Conservation (phyloP, 176 grass and related monocot species). For the Rhipidocladum racemiflorum region DNA sequence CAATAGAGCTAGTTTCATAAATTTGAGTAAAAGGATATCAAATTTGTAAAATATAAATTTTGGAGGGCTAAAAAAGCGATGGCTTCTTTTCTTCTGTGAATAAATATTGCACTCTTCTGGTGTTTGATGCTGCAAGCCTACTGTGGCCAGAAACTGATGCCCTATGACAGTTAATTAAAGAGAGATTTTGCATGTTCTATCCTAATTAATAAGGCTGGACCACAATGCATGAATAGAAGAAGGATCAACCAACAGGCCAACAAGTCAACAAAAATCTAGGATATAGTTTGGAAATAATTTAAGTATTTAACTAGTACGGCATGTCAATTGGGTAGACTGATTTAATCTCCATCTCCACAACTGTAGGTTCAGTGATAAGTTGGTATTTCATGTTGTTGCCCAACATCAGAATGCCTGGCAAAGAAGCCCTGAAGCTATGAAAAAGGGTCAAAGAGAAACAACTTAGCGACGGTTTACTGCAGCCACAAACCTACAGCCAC, state of each 20-base stretch:
- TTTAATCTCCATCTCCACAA: background rate
- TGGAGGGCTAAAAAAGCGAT: no score
- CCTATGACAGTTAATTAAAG: background rate
- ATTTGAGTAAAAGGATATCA: no score
- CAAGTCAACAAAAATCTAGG: background rate
- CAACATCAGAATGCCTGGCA: background rate
- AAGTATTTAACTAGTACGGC: background rate
- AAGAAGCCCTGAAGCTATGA: background rate
- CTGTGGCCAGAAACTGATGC: background rate
- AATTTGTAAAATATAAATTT: no score
- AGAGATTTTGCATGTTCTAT: background rate
- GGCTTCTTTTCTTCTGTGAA: constrained; percentile 33
- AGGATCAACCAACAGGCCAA: background rate
- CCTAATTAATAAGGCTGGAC: background rate
- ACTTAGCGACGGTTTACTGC: background rate
- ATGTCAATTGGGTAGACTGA: background rate
- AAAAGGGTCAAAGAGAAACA: background rate
- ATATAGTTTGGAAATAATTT: background rate
- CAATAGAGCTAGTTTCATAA: no score
- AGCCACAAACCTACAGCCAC: background rate
- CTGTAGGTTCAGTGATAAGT: background rate
- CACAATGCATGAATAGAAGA: background rate
- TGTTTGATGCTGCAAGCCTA: background rate
- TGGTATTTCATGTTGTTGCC: background rate
- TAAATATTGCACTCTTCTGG: background rate